Conservation (phyloP, 2,329 filamentous ascomycete genomes). For the Achaetomium macrosporum region DNA sequence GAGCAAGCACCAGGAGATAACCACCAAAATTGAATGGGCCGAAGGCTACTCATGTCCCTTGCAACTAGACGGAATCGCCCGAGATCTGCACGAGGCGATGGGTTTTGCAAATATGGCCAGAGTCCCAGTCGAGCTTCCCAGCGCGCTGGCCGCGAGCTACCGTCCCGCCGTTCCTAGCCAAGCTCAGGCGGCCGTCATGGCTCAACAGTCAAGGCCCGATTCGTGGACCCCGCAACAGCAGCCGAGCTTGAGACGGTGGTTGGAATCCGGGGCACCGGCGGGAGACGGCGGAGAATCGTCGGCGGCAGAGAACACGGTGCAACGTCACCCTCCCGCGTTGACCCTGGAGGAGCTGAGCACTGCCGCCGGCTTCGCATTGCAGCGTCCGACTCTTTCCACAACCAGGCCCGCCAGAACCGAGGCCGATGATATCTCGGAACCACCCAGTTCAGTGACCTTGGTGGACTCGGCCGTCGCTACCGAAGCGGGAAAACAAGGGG, state of each 20-base stretch:
- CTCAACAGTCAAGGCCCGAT: neutral
- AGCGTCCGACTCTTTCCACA: neutral
- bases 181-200: neutral
- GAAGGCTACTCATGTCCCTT: constrained; percentile 10
- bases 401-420: neutral
- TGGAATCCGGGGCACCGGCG: neutral
- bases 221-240: neutral
- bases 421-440: neutral
- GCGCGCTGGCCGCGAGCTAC: constrained; percentile 10
- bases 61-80: constrained; percentile 15
- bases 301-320: neutral
- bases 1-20: constrained; percentile 9
- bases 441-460: neutral
- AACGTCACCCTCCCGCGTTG: neutral
- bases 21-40: constrained; percentile 20
- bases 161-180: neutral
- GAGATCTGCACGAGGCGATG: constrained; percentile 14
- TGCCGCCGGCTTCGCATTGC: neutral
- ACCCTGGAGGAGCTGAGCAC: neutral
- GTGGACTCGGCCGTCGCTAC: neutral
- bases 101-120: constrained; percentile 12
- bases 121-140: constrained; percentile 15
- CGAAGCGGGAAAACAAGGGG: neutral
- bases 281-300: neutral
- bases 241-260: neutral